Percentiles rank a stretch among this genome's conserved stretches.
Conservation (phyloP, 164 flowering plant genomes). For the Umbilicus rupestris region DNA sequence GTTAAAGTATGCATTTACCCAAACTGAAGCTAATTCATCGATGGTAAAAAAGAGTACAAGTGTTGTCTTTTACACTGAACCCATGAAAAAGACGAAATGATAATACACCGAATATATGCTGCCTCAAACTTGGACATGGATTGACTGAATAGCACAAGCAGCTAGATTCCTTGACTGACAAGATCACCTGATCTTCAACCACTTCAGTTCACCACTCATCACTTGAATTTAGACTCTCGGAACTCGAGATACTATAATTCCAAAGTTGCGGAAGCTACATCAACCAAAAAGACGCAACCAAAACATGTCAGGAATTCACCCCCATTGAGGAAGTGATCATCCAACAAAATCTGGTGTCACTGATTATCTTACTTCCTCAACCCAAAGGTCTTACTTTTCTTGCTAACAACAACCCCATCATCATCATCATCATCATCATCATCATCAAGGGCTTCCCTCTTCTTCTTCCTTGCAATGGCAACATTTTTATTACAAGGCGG, state of each 20-base stretch:
- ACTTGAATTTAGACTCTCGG: background rate
- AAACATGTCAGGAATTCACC: too few species aligned
- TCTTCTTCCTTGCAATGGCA: slow-evolving; percentile 29
- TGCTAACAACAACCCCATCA: background rate
- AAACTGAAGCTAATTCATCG: too few species aligned
- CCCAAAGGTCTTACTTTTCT: background rate
- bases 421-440: slow-evolving; percentile 12
- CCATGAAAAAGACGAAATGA: background rate
- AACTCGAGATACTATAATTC: background rate
- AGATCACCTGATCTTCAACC: background rate
- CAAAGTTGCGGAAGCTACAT: background rate
- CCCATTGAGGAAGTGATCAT: too few species aligned
- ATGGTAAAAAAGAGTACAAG: background rate
- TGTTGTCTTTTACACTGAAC: background rate
- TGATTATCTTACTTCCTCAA: background rate
- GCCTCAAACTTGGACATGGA: background rate
- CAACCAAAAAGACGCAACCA: background rate
- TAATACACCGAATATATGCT: background rate
- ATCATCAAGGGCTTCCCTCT: slow-evolving; percentile 25
- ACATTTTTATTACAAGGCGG: background rate
- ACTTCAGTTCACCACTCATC: background rate
- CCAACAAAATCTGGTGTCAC: too few species aligned
- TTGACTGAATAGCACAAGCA: background rate
- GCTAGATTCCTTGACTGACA: background rate
- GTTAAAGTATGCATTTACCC: too few species aligned